Conservation (phyloP, 345 rosid species). For the Rhodamnia argentea region DNA sequence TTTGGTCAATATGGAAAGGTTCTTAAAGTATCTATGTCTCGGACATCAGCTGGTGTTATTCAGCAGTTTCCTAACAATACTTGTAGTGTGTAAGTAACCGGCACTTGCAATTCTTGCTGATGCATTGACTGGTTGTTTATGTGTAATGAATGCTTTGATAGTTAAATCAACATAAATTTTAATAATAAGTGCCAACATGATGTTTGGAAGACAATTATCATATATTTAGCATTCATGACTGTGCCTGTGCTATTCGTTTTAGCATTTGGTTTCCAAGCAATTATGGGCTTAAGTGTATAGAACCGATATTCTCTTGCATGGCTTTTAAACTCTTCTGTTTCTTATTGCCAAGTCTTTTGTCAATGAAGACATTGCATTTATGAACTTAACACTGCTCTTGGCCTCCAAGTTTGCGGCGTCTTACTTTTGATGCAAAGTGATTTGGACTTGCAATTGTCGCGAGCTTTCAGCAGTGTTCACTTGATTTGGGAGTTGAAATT, state of each 20-base stretch:
- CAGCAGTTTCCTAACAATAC: constrained; percentile 89
- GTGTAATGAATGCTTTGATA: not conserved
- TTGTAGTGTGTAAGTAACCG: constrained; percentile 74
- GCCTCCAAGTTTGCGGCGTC: not conserved
- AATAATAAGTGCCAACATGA: not conserved
- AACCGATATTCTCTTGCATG: not conserved
- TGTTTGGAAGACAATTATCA: not conserved
- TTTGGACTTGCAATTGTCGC: not conserved
- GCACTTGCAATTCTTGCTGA: not conserved
- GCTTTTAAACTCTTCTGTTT: not conserved
- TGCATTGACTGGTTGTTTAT: not conserved
- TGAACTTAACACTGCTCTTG: not conserved
- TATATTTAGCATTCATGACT: not conserved
- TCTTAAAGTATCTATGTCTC: constrained; percentile 80
- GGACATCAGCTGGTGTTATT: constrained; percentile 71
- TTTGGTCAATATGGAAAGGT: constrained; percentile 96
- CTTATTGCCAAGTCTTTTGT: not conserved
- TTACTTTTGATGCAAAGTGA: not conserved
- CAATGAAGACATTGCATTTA: not conserved
- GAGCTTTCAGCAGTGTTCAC: not conserved
- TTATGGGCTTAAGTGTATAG: not conserved
- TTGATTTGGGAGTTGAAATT: not conserved
- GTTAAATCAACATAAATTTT: not conserved
- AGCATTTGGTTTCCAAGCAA: not conserved
- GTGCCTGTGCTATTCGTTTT: not conserved